Percentiles rank a stretch among this genome's conserved stretches.
phyloP scores from a whole-genome alignment of 2,329 filamentous ascomycete genomes.

The Fonsecaea nubica region DNA sequence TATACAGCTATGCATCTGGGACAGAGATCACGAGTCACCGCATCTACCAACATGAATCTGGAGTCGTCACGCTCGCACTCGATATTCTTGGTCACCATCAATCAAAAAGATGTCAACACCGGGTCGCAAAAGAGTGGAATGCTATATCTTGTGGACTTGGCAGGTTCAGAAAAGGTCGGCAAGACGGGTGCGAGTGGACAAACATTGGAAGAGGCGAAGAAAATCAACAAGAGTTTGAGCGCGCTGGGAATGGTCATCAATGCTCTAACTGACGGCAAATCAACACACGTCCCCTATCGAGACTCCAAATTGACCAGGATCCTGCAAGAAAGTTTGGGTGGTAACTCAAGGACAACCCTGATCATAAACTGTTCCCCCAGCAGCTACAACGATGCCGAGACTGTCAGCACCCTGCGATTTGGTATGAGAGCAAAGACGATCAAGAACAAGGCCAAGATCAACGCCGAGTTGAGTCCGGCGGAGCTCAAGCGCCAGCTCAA shows the following conservation, averaged over 20 bases:
- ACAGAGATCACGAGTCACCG: constrained; percentile 86
- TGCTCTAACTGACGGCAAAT: constrained; percentile 94
- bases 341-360: constrained; percentile 96
- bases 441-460: constrained; percentile 99
- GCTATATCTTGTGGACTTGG: constrained; percentile 96
- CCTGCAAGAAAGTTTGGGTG: constrained; percentile 93
- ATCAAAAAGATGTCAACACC: constrained; percentile 96
- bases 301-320: constrained; percentile 98
- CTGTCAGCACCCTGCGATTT: constrained; percentile 87
- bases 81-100: constrained; percentile 95
- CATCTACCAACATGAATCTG: constrained; percentile 98
- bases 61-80: constrained; percentile 98
- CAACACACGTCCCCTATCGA: constrained; percentile 92
- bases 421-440: constrained; percentile 97
- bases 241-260: constrained; percentile 99
- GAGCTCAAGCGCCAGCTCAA: constrained; percentile 93
- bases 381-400: constrained; percentile 97
- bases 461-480: constrained; percentile 92
- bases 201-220: constrained; percentile 97
- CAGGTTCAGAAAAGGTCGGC: constrained; percentile 96
- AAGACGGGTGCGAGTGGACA: constrained; percentile 98
- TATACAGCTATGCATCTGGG: constrained; percentile 96
- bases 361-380: constrained; percentile 99
- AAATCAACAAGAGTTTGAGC: constrained; percentile 99
- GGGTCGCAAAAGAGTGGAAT: constrained; percentile 95